phyloP scores from a whole-genome alignment of 306 rosid species.

The Castanea sativa region DNA sequence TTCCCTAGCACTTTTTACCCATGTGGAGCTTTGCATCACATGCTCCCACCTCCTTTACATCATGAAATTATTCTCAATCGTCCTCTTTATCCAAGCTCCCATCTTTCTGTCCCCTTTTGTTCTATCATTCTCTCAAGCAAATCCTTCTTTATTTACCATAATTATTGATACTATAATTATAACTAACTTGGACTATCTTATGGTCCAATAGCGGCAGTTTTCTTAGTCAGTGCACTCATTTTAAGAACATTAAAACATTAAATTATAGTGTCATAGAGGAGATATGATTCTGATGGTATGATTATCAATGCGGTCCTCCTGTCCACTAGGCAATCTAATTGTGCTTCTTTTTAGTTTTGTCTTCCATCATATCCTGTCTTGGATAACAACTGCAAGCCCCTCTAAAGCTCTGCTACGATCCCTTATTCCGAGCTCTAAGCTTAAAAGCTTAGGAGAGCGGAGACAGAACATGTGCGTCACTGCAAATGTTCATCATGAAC shows the following conservation, averaged over 20 bases:
- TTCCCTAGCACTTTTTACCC: slow-evolving; percentile 8
- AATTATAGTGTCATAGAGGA: slow-evolving; percentile 18
- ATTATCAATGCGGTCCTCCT: slow-evolving; percentile 26
- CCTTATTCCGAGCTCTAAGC: slow-evolving; percentile 10
- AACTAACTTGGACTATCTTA: slow-evolving; percentile 18
- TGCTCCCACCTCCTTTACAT: slow-evolving; percentile 48
- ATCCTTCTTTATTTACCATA: slow-evolving; percentile 6
- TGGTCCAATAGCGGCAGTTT: slow-evolving; percentile 6
- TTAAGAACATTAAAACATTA: background rate
- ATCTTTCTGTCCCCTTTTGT: slow-evolving; percentile 24
- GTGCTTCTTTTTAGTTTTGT: slow-evolving; percentile 12
- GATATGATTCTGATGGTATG: slow-evolving; percentile 19
- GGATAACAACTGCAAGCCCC: slow-evolving; percentile 25
- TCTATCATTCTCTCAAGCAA: slow-evolving; percentile 12
- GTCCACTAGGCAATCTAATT: slow-evolving; percentile 29
- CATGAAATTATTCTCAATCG: slow-evolving; percentile 30
- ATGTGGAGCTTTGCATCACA: slow-evolving; percentile 49
- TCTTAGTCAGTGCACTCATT: slow-evolving; percentile 9
- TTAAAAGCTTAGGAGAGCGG: slow-evolving; percentile 21
- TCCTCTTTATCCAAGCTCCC: slow-evolving; percentile 20
- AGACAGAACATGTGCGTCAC: slow-evolving; percentile 41
- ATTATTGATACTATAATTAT: slow-evolving; percentile 28
- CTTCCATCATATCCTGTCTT: slow-evolving; percentile 25
- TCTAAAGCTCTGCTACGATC: slow-evolving; percentile 1
- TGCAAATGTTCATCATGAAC: slow-evolving; percentile 25